phyloP scores from a whole-genome alignment of 257 asterid species.

The Solanum corneliomulleri region DNA sequence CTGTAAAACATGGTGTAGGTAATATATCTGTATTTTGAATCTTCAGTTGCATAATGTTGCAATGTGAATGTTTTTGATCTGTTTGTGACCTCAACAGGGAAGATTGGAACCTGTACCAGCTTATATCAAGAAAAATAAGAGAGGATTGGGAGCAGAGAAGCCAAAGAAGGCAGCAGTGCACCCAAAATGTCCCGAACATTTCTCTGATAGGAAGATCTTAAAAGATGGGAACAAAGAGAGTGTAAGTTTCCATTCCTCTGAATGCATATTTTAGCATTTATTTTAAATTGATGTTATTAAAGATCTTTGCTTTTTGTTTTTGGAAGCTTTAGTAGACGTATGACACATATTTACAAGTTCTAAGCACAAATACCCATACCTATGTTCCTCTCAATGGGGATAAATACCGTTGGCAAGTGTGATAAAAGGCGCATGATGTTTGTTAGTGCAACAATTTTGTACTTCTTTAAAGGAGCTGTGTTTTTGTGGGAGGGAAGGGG shows the following conservation, averaged over 20 bases:
- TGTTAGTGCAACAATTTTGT: neutral
- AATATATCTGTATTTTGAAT: neutral
- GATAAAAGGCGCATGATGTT: neutral
- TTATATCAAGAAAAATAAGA: constrained; percentile 54
- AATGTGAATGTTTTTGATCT: neutral
- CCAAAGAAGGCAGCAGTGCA: constrained; percentile 25
- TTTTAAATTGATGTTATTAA: neutral
- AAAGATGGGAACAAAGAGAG: constrained; percentile 14
- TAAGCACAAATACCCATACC: neutral
- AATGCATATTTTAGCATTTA: neutral
- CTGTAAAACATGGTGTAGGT: neutral
- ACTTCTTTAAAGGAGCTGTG: neutral
- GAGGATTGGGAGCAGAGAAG: constrained; percentile 85
- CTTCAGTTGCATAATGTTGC: neutral
- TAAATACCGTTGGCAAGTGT: neutral
- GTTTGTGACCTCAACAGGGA: constrained; percentile 41
- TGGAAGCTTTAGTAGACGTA: neutral
- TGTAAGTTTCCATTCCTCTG: constrained; percentile 21
- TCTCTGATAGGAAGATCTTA: neutral
- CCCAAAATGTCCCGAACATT: neutral
- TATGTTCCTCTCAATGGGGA: neutral
- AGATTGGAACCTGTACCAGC: constrained; percentile 79
- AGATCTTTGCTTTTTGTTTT: neutral
- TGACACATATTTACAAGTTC: neutral
- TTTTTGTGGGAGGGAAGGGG: neutral